Evolutionary conservation across 805 yeast species (phyloP), one percentile per base, ranked within the genome.

Genomic region (Yamadazyma endophytica): DNA sequence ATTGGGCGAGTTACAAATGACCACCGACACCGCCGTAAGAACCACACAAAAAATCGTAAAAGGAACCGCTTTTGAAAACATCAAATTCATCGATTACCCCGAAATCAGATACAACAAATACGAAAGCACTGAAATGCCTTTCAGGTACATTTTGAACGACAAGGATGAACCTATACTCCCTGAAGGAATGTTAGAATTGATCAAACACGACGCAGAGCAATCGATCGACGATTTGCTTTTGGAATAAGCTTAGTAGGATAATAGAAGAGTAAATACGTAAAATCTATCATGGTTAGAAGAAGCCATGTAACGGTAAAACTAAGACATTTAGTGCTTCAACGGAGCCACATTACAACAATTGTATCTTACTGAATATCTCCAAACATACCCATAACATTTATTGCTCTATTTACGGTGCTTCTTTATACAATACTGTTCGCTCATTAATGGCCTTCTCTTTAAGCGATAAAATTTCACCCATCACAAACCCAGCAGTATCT

Each of bases 51-150:
- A 73, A 26, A 89, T 90, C 17, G 64, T 86, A n/a, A 77, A 79
- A 36, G 71, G 73, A 25, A 63, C 39, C 9, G 48, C 52, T 33
- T 83, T 90, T 46, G 84, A 82, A 40, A 74, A 83, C 31, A 86
- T 92, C 40, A 73, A 75, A 34, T 90, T 86, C 54, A 77, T 90
- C 31, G 97, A 92, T 55, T 88, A 85, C 53, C 98, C 98, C 3
- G 97, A 90, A 58, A 82, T 90, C 46, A 76, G 87, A 52, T 90
- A 84, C 64, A 81, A 69, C 58, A 82, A 81, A 54, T 77, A 84
- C 50, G 98, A 92, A 58, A 84, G 95, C 3, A 88, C 96, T 0
- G 97, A 90, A 53, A 90, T 90, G 98, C 98, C 98, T 3, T 90
- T 90, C 64, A 72, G 98, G 52, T 90, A 90, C 49, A 82, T 90